Percentiles rank a stretch among this genome's conserved stretches.
These are phyloP conservation scores for Jasminum sambac DNA, from an alignment of 257 asterid species.

Conservation along the genomic window DNA sequence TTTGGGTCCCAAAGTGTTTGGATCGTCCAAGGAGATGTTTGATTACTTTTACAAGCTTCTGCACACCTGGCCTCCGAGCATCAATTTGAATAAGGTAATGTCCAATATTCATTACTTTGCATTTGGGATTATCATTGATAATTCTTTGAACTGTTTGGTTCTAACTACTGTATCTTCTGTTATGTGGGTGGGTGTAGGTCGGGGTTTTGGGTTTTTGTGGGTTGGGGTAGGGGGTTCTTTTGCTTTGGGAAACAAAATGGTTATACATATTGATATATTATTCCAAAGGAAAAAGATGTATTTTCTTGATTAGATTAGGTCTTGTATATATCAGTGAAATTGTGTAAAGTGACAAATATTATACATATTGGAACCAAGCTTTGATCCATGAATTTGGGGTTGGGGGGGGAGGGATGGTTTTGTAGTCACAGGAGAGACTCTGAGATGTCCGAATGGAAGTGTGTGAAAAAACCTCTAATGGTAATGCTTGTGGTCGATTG, in stretches of 20 bases:
- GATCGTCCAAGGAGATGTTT: slow-evolving; percentile 61
- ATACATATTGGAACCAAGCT: background rate
- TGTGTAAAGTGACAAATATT: background rate
- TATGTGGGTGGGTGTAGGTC: no score
- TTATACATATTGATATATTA: no score
- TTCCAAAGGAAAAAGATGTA: no score
- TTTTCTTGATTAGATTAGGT: background rate
- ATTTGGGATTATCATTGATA: background rate
- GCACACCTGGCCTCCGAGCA: slow-evolving; percentile 63
- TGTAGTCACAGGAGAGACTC: background rate
- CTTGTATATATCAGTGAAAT: background rate
- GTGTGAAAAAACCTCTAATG: background rate
- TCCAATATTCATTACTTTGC: background rate
- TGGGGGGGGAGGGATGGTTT: background rate
- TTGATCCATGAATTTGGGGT: background rate
- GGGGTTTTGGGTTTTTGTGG: no score
- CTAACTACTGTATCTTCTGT: background rate
- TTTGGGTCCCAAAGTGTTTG: slow-evolving; percentile 70
- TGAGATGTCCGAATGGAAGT: background rate
- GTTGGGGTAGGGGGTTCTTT: background rate
- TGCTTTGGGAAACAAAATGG: background rate
- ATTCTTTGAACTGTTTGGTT: background rate
- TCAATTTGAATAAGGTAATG: slow-evolving; percentile 69
- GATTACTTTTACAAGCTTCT: slow-evolving; percentile 75
- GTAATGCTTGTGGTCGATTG: no score